These are phyloP conservation scores for Colletotrichum tropicale DNA, from an alignment of 2,329 filamentous ascomycete species.

Conservation along the genomic window DNA sequence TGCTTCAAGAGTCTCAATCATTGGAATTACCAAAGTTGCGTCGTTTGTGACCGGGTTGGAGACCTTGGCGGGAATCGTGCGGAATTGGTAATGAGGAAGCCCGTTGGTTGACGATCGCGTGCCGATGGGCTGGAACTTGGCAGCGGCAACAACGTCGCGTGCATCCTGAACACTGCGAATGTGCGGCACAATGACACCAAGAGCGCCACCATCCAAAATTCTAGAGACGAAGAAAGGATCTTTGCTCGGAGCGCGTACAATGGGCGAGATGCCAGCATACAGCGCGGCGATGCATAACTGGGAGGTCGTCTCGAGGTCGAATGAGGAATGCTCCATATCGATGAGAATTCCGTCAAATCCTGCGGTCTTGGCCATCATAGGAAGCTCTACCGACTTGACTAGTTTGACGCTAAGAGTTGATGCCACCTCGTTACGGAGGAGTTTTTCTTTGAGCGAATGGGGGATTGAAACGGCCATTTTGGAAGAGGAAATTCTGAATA, in stretches of 20 bases:
- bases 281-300: slow-evolving; percentile 43
- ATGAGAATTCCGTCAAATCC: slow-evolving; percentile 46
- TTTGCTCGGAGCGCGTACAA: slow-evolving; percentile 45
- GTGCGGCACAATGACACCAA: slow-evolving; percentile 45
- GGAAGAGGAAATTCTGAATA: not conserved
- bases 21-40: slow-evolving; percentile 43
- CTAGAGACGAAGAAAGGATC: slow-evolving; percentile 40
- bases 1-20: slow-evolving; percentile 44
- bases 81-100: slow-evolving; percentile 38
- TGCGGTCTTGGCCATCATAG: slow-evolving; percentile 42
- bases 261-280: slow-evolving; percentile 41
- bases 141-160: slow-evolving; percentile 36
- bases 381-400: slow-evolving; percentile 36
- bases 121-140: slow-evolving; percentile 42
- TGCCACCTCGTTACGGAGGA: slow-evolving; percentile 27
- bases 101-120: slow-evolving; percentile 37
- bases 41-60: slow-evolving; percentile 37
- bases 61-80: slow-evolving; percentile 32
- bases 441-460: slow-evolving; percentile 30
- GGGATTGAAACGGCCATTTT: slow-evolving; percentile 25
- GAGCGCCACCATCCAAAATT: slow-evolving; percentile 43
- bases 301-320: slow-evolving; percentile 36
- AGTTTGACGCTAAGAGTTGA: slow-evolving; percentile 33
- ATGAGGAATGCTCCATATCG: slow-evolving; percentile 48
- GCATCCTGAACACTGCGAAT: slow-evolving; percentile 39